Evolutionary conservation across 805 yeast species (phyloP), one percentile per base, ranked within the genome.

Genomic region (Candida khao-thaluensis): DNA sequence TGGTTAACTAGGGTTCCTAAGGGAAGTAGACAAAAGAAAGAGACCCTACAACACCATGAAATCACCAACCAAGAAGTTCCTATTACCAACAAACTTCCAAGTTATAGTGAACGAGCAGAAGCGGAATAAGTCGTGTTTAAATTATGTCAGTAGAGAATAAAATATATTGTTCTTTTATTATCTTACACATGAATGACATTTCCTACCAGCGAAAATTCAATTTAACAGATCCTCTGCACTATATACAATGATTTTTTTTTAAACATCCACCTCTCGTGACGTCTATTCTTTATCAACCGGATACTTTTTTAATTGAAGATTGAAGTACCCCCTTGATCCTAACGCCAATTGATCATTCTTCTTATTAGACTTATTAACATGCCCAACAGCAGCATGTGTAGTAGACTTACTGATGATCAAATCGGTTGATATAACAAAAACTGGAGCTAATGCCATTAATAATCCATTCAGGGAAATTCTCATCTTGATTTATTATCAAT

Each of bases 1-100:
- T 80, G 85, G 82, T 54, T 77, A 18, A 77, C 80, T 9, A 77
- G 93, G 71, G 91, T 84, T 44, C 93, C 93, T 40, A 82, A 82
- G 73, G 76, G 72, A 23, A 27, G 17, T 9, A 32, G 38, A 17
- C 32, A 34, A 27, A 38, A 38, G 38, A 28, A 34, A 15, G 31
- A 29, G 4, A 15, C 24, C 7, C 6, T 8, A 9, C 8, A 29
- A 22, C 28, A 20, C 8, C 22, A 20, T 20, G 22, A 20, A n/a
- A n/a, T n/a, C n/a, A n/a, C n/a, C n/a, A n/a, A n/a, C n/a, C n/a
- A n/a, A n/a, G n/a, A n/a, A n/a, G n/a, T n/a, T n/a, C n/a, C n/a
- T n/a, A n/a, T n/a, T n/a, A n/a, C n/a, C n/a, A n/a, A n/a, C n/a
- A n/a, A n/a, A n/a, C n/a, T n/a, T n/a, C n/a, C n/a, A n/a, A n/a